Base-by-base conservation (phyloP, 805 yeast species). In the Komagataella pastoris region DNA sequence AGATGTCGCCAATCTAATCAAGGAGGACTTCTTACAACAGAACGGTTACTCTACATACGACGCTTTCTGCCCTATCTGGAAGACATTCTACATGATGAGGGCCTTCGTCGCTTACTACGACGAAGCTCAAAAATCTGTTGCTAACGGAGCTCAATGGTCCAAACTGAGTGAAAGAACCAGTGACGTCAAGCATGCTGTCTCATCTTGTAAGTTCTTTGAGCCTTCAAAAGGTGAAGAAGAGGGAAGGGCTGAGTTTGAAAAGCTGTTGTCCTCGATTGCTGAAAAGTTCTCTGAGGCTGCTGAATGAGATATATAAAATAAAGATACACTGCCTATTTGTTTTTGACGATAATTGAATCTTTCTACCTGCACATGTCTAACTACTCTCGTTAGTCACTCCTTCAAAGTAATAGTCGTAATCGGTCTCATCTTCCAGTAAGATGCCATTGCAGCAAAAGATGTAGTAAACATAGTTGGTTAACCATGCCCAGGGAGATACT, bases 41-140 rank as follows among this genome's bases (percentile, higher is more conserved):
- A 93, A 93, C 72, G 99, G 99, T 74, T 93, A 93, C 74, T 93
- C 99, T 48, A 75, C 96, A 47, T 93, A 93, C 67, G 99, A 93
- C 71, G 96, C 96, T 44, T 93, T 89, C 85, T 93, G 99, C 74
- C 99, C 99, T 58, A 87, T 93, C 65, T 93, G 99, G 99, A 93
- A 93, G 77, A 93, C 99, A 48, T 85, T 80, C 61, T 93, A 88
- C 67, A 93, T 93, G 99, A 90, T 93, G 98, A 89, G 86, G 70
- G 84, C 90, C 8, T 93, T 93, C 63, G 81, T 90, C 54, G 71
- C 89, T 43, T 93, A 93, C 71, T 81, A 87, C 64, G 97, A 91
- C 60, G 98, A 93, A 74, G 97, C 99, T 36, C 98, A 91, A 73
- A 90, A 89, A 74, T 96, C 98, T 14, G 85, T 91, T 55, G 77